A percentile compares a stretch with the other conserved stretches of the same genome.
Conservation (phyloP, 768 basidiomycete genomes). For the Neoboletus brunneissimus region DNA sequence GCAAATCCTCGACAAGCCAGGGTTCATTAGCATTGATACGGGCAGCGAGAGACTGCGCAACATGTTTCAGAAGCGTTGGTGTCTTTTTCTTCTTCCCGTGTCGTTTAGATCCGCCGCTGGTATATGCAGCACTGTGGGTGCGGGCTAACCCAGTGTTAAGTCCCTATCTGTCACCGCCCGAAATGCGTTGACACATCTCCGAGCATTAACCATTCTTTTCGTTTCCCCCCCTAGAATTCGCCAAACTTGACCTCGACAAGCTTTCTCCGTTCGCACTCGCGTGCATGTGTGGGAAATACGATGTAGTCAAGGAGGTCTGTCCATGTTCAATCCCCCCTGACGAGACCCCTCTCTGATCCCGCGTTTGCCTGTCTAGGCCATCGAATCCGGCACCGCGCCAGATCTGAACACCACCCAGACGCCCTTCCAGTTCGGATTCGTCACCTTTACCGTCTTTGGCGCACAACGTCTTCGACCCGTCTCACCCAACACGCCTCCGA, state of each 20-base stretch:
- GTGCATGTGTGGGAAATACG: slow-evolving; percentile 24
- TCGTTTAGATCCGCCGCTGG: background rate
- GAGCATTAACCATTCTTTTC: background rate
- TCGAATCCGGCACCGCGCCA: slow-evolving; percentile 34
- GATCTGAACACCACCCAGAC: slow-evolving; percentile 42
- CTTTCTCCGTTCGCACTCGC: slow-evolving; percentile 24
- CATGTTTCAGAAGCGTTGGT: slow-evolving; percentile 32
- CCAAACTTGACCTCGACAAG: slow-evolving; percentile 13
- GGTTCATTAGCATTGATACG: slow-evolving; percentile 24
- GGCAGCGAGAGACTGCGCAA: slow-evolving; percentile 27
- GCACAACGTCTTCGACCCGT: slow-evolving; percentile 34
- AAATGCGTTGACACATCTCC: background rate
- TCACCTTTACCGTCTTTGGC: slow-evolving; percentile 39
- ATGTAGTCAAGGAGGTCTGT: slow-evolving; percentile 22
- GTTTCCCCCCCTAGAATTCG: slow-evolving; percentile 14
- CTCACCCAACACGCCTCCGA: slow-evolving; percentile 8
- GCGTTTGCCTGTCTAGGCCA: slow-evolving; percentile 9
- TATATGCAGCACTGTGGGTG: background rate
- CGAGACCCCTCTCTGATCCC: background rate
- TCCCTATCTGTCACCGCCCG: background rate
- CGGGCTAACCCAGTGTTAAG: background rate
- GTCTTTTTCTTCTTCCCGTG: background rate
- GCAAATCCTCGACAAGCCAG: slow-evolving; percentile 25
- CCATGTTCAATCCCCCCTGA: background rate
- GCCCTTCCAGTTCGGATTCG: slow-evolving; percentile 42